Conservation (phyloP, 176 grass and related monocot species). For the Ampelocalamus luodianensis region DNA sequence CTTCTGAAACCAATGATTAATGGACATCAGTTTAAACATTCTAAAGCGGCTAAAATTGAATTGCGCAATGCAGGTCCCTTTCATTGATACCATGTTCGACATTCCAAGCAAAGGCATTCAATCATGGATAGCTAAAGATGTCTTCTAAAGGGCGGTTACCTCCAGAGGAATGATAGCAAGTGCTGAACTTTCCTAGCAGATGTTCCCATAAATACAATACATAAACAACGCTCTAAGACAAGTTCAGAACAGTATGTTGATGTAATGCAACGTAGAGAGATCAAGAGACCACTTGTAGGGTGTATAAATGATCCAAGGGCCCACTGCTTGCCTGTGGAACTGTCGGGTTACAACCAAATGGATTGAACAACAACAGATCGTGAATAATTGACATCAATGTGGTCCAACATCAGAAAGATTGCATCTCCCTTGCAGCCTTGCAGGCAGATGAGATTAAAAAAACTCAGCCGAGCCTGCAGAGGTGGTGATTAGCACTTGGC, state of each 20-base stretch:
- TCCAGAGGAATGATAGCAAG: background rate
- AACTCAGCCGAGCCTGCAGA: background rate
- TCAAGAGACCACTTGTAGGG: background rate
- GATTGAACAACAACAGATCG: background rate
- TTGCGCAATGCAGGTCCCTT: background rate
- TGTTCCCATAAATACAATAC: background rate
- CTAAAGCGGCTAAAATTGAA: background rate
- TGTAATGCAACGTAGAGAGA: background rate
- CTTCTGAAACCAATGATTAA: background rate
- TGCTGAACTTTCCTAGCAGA: background rate
- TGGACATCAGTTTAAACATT: background rate
- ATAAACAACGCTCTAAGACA: background rate
- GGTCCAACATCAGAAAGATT: slow-evolving; percentile 17
- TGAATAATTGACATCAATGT: slow-evolving; percentile 21
- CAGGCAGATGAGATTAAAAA: slow-evolving; percentile 21
- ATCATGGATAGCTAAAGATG: slow-evolving; percentile 24
- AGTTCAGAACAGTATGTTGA: background rate
- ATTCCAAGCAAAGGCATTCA: slow-evolving; percentile 35
- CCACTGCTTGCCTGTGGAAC: slow-evolving; percentile 44
- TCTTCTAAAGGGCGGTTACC: background rate
- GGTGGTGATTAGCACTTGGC: slow-evolving; percentile 30
- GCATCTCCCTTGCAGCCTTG: slow-evolving; percentile 14
- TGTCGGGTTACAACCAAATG: slow-evolving; percentile 33
- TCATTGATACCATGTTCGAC: slow-evolving; percentile 37
- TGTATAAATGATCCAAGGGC: slow-evolving; percentile 9